Evolutionary conservation across 2,329 filamentous ascomycete species (phyloP), one percentile per base, ranked within the genome.

Genomic region (Phialophora verrucosa): DNA sequence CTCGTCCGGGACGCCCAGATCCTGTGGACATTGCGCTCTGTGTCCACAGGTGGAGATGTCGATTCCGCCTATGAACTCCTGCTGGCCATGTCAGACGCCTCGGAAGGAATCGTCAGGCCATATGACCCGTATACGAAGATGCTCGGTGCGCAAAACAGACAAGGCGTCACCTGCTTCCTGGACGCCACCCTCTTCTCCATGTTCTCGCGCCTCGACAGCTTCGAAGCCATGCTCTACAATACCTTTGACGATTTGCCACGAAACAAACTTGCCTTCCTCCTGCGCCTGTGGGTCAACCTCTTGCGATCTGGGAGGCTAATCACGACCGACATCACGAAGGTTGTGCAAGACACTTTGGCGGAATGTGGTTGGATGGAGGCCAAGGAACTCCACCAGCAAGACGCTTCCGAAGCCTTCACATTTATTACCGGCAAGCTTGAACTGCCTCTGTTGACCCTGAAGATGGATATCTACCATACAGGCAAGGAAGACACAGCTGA

Each of bases 221-320:
- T 97, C 76, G 94, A 98, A 77, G 92, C 91, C 57, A 96, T 98
- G 84, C 83, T 97, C 38, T 93, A 91, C 76, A 90, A 90, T 64
- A 88, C 89, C 7, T 91, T 92, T 68, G 85, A 88, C 29, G 91
- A 95, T 67, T 88, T 92, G 69, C 82, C 85, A 27, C 87, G 90
- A 69, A 88, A 87, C 72, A 91, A 88, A 72, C 82, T 99, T 61
- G 90, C 90, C n/a, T 88, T 88, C 10, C 78, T 96, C 25, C 78
- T 98, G 58, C 87, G 94, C 61, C 81, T 98, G 56, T 99, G 94
- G 92, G 93, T 98, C 54, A 98, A 98, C 74, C 86, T 97, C 83
- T 78, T 98, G 69, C 86, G 95, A 69, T 89, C 88, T 6, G 95
- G 95, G 38, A 91, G 90, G 74, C 82, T 98, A 51, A 93, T 99